These are phyloP conservation scores for Tylopilus sp. DNA, from an alignment of 1,284 basidiomycete species.

Conservation along the genomic window DNA sequence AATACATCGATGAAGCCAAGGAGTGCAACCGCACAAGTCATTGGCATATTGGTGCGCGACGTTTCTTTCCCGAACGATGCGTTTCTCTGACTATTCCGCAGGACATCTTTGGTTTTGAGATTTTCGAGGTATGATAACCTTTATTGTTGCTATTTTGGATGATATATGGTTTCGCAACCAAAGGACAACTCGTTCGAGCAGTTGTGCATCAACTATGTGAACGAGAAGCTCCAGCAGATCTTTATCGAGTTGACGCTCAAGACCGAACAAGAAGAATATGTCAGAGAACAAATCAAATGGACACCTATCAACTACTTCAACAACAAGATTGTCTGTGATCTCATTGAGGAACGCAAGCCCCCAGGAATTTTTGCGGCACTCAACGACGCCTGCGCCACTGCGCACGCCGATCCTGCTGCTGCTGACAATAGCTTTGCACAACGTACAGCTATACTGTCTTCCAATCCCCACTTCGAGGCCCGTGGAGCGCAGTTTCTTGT, in stretches of 20 bases:
- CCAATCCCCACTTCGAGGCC: conserved; percentile 89
- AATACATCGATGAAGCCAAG: conserved; percentile 95
- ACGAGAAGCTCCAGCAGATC: conserved; percentile 98
- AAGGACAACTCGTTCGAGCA: conserved; percentile 98
- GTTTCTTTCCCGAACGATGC: not conserved
- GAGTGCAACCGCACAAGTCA: conserved; percentile 70
- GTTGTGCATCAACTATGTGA: conserved; percentile 99
- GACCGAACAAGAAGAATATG: conserved; percentile 99
- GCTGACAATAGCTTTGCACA: conserved; percentile 98
- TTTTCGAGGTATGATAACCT: conserved; percentile 67
- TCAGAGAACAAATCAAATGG: conserved; percentile 98
- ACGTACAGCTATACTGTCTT: conserved; percentile 74
- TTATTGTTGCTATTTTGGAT: not conserved
- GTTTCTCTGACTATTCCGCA: conserved; percentile 27
- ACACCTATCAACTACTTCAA: conserved; percentile 98
- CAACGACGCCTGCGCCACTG: conserved; percentile 97
- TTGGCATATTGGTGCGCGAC: conserved; percentile 79
- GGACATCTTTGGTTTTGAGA: conserved; percentile 99
- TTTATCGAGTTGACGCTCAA: conserved; percentile 99
- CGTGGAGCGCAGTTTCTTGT: conserved; percentile 87
- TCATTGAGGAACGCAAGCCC: conserved; percentile 94
- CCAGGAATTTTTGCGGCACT: conserved; percentile 97
- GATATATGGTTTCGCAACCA: conserved; percentile 29
- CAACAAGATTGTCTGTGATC: conserved; percentile 95
- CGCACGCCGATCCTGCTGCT: conserved; percentile 93